Percentiles rank a stretch among this genome's conserved stretches.
Evolutionary conservation across 2,329 filamentous ascomycete species (phyloP).

Genomic region (Zymoseptoria brevis): DNA sequence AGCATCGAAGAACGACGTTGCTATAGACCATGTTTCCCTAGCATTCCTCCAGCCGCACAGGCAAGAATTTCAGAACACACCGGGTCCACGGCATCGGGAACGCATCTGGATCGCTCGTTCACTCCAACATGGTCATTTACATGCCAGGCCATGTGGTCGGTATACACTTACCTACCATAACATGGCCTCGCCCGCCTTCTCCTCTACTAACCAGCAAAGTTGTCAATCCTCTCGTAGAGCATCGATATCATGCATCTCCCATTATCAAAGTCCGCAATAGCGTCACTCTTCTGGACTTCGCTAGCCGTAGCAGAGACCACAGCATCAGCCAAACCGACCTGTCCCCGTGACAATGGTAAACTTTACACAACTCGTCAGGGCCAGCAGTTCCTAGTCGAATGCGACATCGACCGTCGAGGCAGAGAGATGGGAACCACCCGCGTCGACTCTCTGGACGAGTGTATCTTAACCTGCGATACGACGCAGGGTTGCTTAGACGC

Average conservation of each 20-base stretch:
- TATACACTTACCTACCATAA: too few species aligned
- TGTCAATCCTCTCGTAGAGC: too few species aligned
- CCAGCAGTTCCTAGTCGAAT: background rate
- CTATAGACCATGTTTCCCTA: too few species aligned
- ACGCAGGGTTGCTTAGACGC: background rate
- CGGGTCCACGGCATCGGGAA: too few species aligned
- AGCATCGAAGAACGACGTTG: too few species aligned
- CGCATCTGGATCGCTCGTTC: too few species aligned
- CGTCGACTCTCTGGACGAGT: background rate
- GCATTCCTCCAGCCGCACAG: too few species aligned
- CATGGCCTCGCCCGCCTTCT: too few species aligned
- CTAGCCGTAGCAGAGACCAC: background rate
- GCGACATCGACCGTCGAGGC: background rate
- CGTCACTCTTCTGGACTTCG: background rate
- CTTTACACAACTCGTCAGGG: background rate
- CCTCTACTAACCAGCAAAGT: too few species aligned
- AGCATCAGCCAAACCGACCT: background rate
- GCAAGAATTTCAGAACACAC: too few species aligned
- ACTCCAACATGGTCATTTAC: too few species aligned
- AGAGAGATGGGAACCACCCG: background rate
- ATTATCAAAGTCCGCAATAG: background rate
- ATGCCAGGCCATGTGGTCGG: too few species aligned
- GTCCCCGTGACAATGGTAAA: background rate
- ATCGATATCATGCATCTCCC: background rate
- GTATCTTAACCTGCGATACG: background rate